Percentiles rank a stretch among this genome's conserved stretches.
Conservation (phyloP, 768 basidiomycete species). For the Calocybe gangraenosa region DNA sequence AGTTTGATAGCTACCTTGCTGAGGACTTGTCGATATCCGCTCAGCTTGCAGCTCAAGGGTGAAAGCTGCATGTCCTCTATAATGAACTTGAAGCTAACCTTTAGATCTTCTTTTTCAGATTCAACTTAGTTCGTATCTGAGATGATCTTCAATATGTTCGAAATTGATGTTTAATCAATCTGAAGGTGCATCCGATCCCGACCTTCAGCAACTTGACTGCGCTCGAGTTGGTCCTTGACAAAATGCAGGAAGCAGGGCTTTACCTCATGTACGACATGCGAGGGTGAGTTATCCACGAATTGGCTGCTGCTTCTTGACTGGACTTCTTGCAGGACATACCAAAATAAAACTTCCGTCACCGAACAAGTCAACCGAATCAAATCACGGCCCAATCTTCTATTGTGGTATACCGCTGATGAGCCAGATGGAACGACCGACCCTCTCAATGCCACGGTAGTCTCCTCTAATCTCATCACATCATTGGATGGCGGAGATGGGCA, state of each 20-base stretch:
- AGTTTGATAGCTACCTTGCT: constrained; percentile 50
- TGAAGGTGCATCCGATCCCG: constrained; percentile 67
- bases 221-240: constrained; percentile 55
- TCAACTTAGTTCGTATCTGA: constrained; percentile 34
- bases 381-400: constrained; percentile 61
- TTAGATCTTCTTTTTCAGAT: constrained; percentile 17
- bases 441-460: constrained; percentile 48
- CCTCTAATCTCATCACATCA: constrained; percentile 54
- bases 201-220: constrained; percentile 56
- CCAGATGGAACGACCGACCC: constrained; percentile 70
- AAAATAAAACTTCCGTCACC: constrained; percentile 56
- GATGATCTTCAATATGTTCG: neutral
- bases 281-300: constrained; percentile 26
- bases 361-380: constrained; percentile 70
- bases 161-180: constrained; percentile 23
- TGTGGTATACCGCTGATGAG: constrained; percentile 71
- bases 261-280: constrained; percentile 89
- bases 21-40: constrained; percentile 50
- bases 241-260: constrained; percentile 63
- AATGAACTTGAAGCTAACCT: neutral
- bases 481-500: constrained; percentile 49
- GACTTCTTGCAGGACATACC: constrained; percentile 47
- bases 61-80: constrained; percentile 21
- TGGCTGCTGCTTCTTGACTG: constrained; percentile 5
- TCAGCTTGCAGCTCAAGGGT: constrained; percentile 55